Conservation (phyloP, 1,139 yeast species). For the Candida sp. region DNA sequence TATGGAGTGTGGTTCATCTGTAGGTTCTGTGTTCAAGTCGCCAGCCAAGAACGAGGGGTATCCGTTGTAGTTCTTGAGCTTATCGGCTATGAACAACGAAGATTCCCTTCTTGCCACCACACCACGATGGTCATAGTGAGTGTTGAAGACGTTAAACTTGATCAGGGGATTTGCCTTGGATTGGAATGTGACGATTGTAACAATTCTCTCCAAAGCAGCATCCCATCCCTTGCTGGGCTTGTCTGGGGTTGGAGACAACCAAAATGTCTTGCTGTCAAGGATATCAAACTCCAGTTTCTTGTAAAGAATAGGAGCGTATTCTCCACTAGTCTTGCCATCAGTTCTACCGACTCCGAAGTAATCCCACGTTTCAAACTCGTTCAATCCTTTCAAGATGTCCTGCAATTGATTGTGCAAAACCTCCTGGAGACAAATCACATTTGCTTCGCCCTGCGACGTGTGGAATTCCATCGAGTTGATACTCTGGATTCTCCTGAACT, state of each 20-base stretch:
- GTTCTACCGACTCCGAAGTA: constrained; percentile 55
- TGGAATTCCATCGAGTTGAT: constrained; percentile 43
- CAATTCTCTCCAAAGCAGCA: constrained; percentile 46
- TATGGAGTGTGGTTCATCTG: constrained; percentile 51
- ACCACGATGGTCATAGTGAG: constrained; percentile 65
- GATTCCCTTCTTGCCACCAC: constrained; percentile 48
- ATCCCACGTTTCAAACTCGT: constrained; percentile 29
- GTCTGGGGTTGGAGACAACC: constrained; percentile 47
- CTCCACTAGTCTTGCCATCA: constrained; percentile 49
- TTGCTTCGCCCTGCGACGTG: constrained; percentile 34
- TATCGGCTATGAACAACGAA: constrained; percentile 48
- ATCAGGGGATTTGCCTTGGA: constrained; percentile 24
- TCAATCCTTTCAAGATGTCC: constrained; percentile 45
- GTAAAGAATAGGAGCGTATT: constrained; percentile 49
- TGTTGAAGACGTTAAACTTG: constrained; percentile 50
- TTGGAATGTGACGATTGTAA: constrained; percentile 42
- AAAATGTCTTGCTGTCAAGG: constrained; percentile 38
- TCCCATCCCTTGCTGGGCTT: constrained; percentile 46
- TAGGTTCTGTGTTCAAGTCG: constrained; percentile 60
- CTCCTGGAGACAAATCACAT: constrained; percentile 55
- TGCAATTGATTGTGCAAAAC: constrained; percentile 54
- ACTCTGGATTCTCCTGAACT: constrained; percentile 31
- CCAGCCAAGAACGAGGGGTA: constrained; percentile 51
- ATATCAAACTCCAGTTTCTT: constrained; percentile 31
- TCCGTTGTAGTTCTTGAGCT: constrained; percentile 39